Conservation (phyloP, 805 yeast genomes). For the Ogataea corticis region DNA sequence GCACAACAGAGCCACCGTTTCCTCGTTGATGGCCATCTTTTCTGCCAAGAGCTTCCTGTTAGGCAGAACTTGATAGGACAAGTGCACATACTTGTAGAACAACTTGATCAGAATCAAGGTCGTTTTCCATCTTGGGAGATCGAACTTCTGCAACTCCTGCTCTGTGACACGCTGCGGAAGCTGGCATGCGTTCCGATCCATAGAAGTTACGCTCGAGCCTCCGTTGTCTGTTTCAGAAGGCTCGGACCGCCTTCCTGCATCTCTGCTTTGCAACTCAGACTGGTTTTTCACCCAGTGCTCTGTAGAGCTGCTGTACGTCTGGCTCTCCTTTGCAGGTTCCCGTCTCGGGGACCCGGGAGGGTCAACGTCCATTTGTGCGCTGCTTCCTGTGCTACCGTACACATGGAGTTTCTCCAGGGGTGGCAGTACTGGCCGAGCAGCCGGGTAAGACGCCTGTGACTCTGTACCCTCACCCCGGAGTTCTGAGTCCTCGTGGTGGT, state of each 20-base stretch:
- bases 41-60: conserved; percentile 34
- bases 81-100: conserved; percentile 43
- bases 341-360: background rate
- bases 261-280: conserved; percentile 11
- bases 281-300: conserved; percentile 30
- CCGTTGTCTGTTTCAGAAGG: background rate
- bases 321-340: background rate
- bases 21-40: conserved; percentile 33
- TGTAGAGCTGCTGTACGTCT: conserved; percentile 13
- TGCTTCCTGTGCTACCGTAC: background rate
- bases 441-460: background rate
- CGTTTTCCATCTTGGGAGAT: conserved; percentile 39
- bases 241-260: background rate
- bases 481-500: background rate
- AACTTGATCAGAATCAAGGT: conserved; percentile 37
- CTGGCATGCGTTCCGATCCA: background rate
- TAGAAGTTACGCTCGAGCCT: background rate
- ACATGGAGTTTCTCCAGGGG: conserved; percentile 6
- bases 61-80: conserved; percentile 39
- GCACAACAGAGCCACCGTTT: conserved; percentile 26
- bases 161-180: conserved; percentile 25
- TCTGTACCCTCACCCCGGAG: background rate
- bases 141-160: conserved; percentile 32
- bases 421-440: conserved; percentile 10
- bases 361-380: conserved; percentile 3